phyloP scores from a whole-genome alignment of 345 rosid genomes.

The Boechera stricta region DNA sequence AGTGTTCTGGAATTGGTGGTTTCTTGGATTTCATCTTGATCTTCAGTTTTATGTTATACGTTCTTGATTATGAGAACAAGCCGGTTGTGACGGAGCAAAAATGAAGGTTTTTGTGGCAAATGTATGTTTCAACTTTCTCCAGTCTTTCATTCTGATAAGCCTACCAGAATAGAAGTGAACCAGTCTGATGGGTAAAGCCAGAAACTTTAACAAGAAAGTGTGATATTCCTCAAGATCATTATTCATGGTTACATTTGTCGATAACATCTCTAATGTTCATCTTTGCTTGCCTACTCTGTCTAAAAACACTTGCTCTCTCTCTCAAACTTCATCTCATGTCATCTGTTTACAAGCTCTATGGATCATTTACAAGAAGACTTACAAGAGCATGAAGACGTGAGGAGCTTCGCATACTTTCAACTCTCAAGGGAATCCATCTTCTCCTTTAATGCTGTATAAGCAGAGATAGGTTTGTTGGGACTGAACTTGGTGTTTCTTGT shows the following conservation, averaged over 20 bases:
- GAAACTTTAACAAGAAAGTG: not conserved
- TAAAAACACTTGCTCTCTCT: too few relatives aligned
- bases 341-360: too few relatives aligned
- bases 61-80: not conserved
- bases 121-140: not conserved
- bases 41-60: too few relatives aligned
- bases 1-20: not conserved
- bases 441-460: too few relatives aligned
- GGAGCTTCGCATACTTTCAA: too few relatives aligned
- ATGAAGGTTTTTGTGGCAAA: not conserved
- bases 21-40: not conserved
- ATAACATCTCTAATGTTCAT: not conserved
- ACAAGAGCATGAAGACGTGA: too few relatives aligned
- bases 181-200: not conserved
- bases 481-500: too few relatives aligned
- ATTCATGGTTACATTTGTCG: not conserved
- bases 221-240: not conserved
- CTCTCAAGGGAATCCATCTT: too few relatives aligned
- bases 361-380: too few relatives aligned
- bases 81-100: not conserved
- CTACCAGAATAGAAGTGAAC: not conserved
- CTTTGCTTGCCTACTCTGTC: not conserved
- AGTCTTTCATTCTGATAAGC: not conserved
- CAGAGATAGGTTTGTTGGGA: too few relatives aligned
- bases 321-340: too few relatives aligned